A percentile compares a stretch with the other conserved stretches of the same genome.
phyloP scores from a whole-genome alignment of 1,284 basidiomycete species.

The Lignosus rhinocerotis region DNA sequence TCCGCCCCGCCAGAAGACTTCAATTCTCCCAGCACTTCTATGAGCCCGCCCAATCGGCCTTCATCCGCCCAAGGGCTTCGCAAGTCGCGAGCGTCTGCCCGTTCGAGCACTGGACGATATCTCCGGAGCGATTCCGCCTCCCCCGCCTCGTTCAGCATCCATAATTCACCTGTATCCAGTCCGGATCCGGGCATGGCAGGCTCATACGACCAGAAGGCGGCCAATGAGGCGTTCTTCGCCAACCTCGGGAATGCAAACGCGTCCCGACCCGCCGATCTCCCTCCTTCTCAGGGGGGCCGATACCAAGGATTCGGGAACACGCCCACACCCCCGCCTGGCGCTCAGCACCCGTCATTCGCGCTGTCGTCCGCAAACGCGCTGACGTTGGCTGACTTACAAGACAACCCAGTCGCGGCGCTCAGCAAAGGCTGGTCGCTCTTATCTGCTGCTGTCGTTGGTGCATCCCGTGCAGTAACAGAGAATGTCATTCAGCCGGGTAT shows the following conservation, averaged over 20 bases:
- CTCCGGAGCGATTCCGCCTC: constrained; percentile 50
- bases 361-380: constrained; percentile 75
- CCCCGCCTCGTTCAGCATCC: constrained; percentile 53
- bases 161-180: constrained; percentile 38
- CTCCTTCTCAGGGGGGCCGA: constrained; percentile 82
- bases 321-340: constrained; percentile 50
- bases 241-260: constrained; percentile 74
- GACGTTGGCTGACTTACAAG: constrained; percentile 70
- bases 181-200: constrained; percentile 40
- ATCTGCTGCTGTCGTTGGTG: constrained; percentile 72
- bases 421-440: constrained; percentile 87
- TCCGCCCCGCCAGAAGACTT: constrained; percentile 57
- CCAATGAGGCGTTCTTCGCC: constrained; percentile 79
- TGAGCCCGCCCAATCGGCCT: constrained; percentile 51
- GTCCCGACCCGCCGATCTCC: constrained; percentile 65
- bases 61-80: constrained; percentile 73
- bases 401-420: constrained; percentile 75
- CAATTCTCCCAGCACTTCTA: constrained; percentile 33
- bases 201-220: constrained; percentile 58
- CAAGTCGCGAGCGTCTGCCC: constrained; percentile 69
- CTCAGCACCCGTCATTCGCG: constrained; percentile 58
- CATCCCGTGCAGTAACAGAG: constrained; percentile 72
- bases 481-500: constrained; percentile 82
- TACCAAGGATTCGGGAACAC: constrained; percentile 85
- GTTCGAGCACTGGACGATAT: constrained; percentile 46